phyloP scores from a whole-genome alignment of 805 yeast genomes.

The Yamadazyma ubonensis region DNA sequence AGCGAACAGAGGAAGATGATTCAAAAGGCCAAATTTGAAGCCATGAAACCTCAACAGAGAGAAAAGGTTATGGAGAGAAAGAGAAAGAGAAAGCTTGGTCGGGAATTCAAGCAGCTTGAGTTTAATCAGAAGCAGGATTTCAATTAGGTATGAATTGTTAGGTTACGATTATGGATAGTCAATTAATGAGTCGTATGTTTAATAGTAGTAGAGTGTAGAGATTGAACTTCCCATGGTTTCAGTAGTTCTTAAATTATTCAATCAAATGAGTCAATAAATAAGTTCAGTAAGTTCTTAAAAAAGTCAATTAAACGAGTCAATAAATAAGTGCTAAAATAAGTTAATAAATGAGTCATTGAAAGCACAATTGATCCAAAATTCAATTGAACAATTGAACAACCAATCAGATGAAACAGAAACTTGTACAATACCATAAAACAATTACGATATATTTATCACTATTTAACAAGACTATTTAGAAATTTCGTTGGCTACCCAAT shows the following conservation, averaged over 20 bases:
- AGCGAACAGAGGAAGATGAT: slow-evolving; percentile 71
- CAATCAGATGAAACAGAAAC: too few relatives aligned
- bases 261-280: too few relatives aligned
- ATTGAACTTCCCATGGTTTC: too few relatives aligned
- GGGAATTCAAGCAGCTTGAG: slow-evolving; percentile 62
- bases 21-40: slow-evolving; percentile 74
- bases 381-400: too few relatives aligned
- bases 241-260: too few relatives aligned
- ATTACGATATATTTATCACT: slow-evolving; percentile 1
- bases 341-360: too few relatives aligned
- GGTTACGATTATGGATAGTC: too few relatives aligned
- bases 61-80: slow-evolving; percentile 84
- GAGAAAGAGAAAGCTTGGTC: slow-evolving; percentile 81
- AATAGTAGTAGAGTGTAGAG: too few relatives aligned
- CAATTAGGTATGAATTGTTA: slow-evolving; percentile 6
- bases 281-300: too few relatives aligned
- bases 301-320: not conserved
- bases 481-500: slow-evolving; percentile 60
- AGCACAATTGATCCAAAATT: too few relatives aligned
- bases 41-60: slow-evolving; percentile 68
- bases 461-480: slow-evolving; percentile 3
- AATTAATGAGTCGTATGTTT: too few relatives aligned
- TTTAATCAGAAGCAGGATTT: slow-evolving; percentile 17
- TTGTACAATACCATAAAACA: too few relatives aligned
- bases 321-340: not conserved